Evolutionary conservation across 2,329 filamentous ascomycete genomes (phyloP), one percentile per base, ranked within the genome.

Genomic region (Xenosphaeropsis pyriputrescens): DNA sequence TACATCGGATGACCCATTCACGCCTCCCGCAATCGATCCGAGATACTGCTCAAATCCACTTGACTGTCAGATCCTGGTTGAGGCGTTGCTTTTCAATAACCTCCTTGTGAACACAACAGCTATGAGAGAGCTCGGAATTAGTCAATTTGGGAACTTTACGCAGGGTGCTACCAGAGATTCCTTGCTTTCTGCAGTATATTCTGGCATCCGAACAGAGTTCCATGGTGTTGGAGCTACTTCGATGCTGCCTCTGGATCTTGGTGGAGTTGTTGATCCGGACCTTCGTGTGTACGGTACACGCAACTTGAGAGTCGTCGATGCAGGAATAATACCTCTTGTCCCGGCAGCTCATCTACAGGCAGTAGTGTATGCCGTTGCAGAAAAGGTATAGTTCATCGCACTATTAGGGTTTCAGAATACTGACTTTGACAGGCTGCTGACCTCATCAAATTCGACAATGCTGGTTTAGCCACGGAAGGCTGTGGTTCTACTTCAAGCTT

Each of bases 271-370:
- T 8, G 48, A 50, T 40, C 34, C 42, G 11, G 38, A 39, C 34
- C 44, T 52, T 15, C 38, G 41, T n/a, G 50, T 52, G 4, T 51
- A 51, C 34, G 48, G 50, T 12, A 48, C 45, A 2, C 40, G 42
- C 26, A 48, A 46, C 12, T 39, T 52, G 18, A 40, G 49, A 30
- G 41, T 51, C 26, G 45, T 48, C 12, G 50, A 52, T 48, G 47
- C 45, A 8, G 41, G 48, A 3, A 46, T 50, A 18, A 42, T 51
- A n/a, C 49, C 48, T 15, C 35, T 47, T 5, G 38, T 49, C 7
- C 44, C 45, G 6, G 45, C 45, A 2, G 38, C 45, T 13, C 45
- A 52, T 38, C 32, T 49, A 5, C 43, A 46, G 16, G 43, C 46
- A n/a, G 35, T 43, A 19, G 45, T 47, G 5, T 48, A 50, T 39